Base-by-base conservation (phyloP, 768 basidiomycete genomes). In the Pleurotus citrinopileatus region DNA sequence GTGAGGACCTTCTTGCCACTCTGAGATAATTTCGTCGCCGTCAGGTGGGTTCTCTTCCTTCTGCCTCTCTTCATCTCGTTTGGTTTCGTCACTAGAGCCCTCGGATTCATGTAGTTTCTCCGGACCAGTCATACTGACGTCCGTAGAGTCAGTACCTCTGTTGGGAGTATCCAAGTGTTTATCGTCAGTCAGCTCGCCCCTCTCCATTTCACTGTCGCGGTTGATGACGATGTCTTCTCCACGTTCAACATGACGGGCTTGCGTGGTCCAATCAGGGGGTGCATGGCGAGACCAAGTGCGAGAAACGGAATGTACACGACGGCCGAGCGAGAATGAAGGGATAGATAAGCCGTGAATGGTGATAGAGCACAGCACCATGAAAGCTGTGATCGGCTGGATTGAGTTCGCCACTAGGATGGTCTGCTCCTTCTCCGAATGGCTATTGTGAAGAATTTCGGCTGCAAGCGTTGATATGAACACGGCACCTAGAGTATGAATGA, bases 331-430 rank as follows among this genome's bases (percentile, higher is more conserved):
- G 76, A 98, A 97, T 65, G 88, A 89, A 0, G 96, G 94, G 59
- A 99, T 97, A 9, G 93, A 95, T 6, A 97, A 76, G 2, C 94
- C 95, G 63, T 93, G 91, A 15, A 90, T 83, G 15, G 88, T 77
- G 57, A 98, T 91, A 0, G 93, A 96, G 61, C 84, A 86, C 6
- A 99, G 78, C 3, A 99, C 97, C 83, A 98, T 86, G 69, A 97
- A 98, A 1, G 89, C 86, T 9, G 94, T 90, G 59, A 99, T 91
- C 0, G 97, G 97, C 65, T 95, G 90, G 53, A 98, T 94, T 3
- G 83, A 75, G 10, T 84, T 75, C 1, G 83, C 78, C 13, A 99
- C 75, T 12, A 87, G 67, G 52, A 88, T 80, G 7, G 81, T 73
- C 65, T 90, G 86, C 15, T 73, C 73, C 19, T 51, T 51, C 20